Evolutionary conservation across 179 eudicot species (phyloP).

Genomic region (Patellifolia procumbens): DNA sequence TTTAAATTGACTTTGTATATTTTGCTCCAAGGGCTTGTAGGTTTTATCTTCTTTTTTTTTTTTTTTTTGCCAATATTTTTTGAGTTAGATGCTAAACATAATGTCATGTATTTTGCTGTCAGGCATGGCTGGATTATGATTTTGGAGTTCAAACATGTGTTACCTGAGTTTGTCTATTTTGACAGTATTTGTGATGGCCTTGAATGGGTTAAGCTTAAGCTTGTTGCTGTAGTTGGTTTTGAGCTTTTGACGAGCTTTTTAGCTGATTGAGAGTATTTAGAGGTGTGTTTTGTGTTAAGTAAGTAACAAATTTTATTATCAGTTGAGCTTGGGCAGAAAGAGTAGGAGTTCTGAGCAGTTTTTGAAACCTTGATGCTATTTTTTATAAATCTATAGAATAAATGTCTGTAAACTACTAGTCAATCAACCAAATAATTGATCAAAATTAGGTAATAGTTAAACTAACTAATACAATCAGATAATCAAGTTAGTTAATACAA

Average conservation of each 20-base stretch:
- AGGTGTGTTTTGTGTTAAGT: too few species aligned
- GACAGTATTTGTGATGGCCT: not conserved
- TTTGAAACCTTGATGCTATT: too few species aligned
- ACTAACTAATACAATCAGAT: too few species aligned
- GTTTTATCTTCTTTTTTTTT: slow-evolving; percentile 20
- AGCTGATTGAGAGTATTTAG: too few species aligned
- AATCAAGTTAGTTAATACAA: too few species aligned
- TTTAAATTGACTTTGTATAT: slow-evolving; percentile 50
- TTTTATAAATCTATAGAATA: too few species aligned
- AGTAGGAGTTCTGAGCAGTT: too few species aligned
- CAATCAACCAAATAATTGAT: too few species aligned
- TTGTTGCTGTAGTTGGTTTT: not conserved
- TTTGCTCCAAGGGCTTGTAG: slow-evolving; percentile 37
- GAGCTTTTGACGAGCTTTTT: not conserved
- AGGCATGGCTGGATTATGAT: slow-evolving; percentile 32
- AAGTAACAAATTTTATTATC: too few species aligned
- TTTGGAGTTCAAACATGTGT: slow-evolving; percentile 20
- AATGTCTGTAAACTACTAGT: too few species aligned
- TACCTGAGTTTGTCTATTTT: slow-evolving; percentile 16
- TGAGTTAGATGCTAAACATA: slow-evolving; percentile 30
- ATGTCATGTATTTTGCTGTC: slow-evolving; percentile 54
- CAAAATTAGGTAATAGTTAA: too few species aligned
- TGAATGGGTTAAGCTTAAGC: not conserved
- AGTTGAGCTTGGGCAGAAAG: too few species aligned
- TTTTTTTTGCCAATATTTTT: slow-evolving; percentile 24